phyloP scores from a whole-genome alignment of 2,329 filamentous ascomycete species.

The Sphaerulina musiva region DNA sequence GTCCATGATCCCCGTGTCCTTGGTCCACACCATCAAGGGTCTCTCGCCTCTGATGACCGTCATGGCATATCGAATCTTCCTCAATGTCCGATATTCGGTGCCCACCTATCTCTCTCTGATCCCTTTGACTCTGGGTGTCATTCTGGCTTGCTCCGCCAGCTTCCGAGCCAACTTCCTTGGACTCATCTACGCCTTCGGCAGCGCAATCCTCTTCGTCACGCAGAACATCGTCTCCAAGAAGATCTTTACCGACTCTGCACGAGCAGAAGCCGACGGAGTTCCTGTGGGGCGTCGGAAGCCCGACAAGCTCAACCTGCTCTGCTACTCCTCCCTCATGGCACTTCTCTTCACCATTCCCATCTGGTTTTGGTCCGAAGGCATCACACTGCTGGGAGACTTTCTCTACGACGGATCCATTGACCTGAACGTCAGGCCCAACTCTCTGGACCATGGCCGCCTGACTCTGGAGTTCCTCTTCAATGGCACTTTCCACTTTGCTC shows the following conservation, averaged over 20 bases:
- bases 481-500: conserved; percentile 89
- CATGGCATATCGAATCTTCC: conserved; percentile 81
- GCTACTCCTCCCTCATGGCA: conserved; percentile 91
- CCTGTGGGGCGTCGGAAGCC: conserved; percentile 65
- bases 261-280: conserved; percentile 68
- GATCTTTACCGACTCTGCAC: conserved; percentile 89
- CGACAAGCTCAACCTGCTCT: conserved; percentile 93
- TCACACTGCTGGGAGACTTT: conserved; percentile 69
- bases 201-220: conserved; percentile 91
- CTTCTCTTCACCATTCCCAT: conserved; percentile 83
- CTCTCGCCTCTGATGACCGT: conserved; percentile 94
- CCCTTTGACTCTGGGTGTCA: conserved; percentile 89
- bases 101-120: conserved; percentile 70
- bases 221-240: conserved; percentile 99
- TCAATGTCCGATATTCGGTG: conserved; percentile 77
- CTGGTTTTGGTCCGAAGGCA: conserved; percentile 88
- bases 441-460: conserved; percentile 56
- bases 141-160: conserved; percentile 89
- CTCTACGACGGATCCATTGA: conserved; percentile 73
- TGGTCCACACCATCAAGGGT: conserved; percentile 98
- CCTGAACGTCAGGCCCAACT: conserved; percentile 68
- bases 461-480: conserved; percentile 91
- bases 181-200: conserved; percentile 79
- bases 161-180: conserved; percentile 86
- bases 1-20: conserved; percentile 86